Evolutionary conservation across 2,329 filamentous ascomycete genomes (phyloP), one percentile per base, ranked within the genome.

Genomic region (Phialemonium atrogriseum): DNA sequence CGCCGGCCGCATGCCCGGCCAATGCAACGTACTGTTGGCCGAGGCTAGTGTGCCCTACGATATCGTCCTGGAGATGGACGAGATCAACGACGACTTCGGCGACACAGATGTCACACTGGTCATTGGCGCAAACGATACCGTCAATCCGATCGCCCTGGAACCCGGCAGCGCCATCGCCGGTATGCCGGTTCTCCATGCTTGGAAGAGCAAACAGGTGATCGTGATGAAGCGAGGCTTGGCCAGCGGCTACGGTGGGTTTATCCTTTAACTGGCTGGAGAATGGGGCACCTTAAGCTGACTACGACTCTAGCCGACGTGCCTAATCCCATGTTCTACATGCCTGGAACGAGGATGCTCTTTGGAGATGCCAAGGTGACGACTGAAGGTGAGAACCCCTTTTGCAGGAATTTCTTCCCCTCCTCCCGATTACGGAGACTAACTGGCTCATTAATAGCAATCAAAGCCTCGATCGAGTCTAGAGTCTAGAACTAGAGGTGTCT

Each of bases 271-370:
- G 16, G 24, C 28, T 15, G 14, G 4, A 4, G 11, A 26, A 12
- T n/a, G 16, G 26, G 32, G 35, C 30, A 37, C 27, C 17, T 22
- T 24, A 24, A n/a, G n/a, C 18, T 27, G 31, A 16, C 17, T 2
- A 12, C 12, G 5, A 19, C 19, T 33, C 3, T 24, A 83, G 82
- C 87, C 13, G 86, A 94, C 58, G 84, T 94, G 8, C 83, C 82
- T 9, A 94, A 94, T 51, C 86, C 87, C 1, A 88, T 94, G 84
- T 91, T 93, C 58, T 91, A 80, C 58, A 89, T 88, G 82, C 80
- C 83, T 4, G 81, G 81, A 31, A 87, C 86, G 3, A 84, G 81
- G 61, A 94, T 94, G 87, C 56, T 94, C 36, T 94, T 94, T 59
- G 86, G 87, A 16, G 87, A 94, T 60, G 87, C 87, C 13, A 89